Base-by-base conservation (phyloP, 2,329 filamentous ascomycete genomes). In the Sclerotinia subarctica region DNA sequence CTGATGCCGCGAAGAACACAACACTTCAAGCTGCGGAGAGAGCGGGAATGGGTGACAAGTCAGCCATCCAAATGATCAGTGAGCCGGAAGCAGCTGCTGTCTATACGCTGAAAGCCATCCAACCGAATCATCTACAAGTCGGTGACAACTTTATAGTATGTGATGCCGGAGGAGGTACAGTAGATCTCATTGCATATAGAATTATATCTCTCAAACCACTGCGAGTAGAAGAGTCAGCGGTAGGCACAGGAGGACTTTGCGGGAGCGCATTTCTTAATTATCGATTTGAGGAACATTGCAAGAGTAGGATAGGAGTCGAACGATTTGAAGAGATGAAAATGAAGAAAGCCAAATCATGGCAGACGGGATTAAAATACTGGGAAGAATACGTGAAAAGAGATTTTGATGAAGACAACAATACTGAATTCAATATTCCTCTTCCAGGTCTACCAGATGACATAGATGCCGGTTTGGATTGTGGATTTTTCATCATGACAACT, bases 381-480 rank as follows among this genome's bases (percentile, higher is more conserved):
- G 91, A 94, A 74, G 90, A 94, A 76, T 93, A 92, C 76, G 90
- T 94, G 19, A 94, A 94, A 79, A 85, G 91, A 19, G 93, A 93
- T 75, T 94, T 94, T 76, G 90, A 91, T 76, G 89, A 91, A 74
- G 90, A 92, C 58, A 90, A 93, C 75, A 86, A 91, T 71, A 84
- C 88, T 62, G 91, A 94, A 76, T 86, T 93, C 69, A 93, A 93
- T 68, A 85, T 94, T 5, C 91, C 91, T 82, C 91, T 94, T 72
- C 91, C 90, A 1, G 91, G 91, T 1, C 79, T 93, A 2, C 85
- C 90, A 0, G 91, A 94, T 73, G 90, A 94, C 69, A 89, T 92
- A 78, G 88, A 89, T 62, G 89, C 86, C 21, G 89, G 90, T 0
- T 80, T 94, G 11, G 91, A 94, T 76, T 90, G 86, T 2, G 91